Base-by-base conservation (phyloP, 2,329 filamentous ascomycete species). In the Botrytis fabae region DNA sequence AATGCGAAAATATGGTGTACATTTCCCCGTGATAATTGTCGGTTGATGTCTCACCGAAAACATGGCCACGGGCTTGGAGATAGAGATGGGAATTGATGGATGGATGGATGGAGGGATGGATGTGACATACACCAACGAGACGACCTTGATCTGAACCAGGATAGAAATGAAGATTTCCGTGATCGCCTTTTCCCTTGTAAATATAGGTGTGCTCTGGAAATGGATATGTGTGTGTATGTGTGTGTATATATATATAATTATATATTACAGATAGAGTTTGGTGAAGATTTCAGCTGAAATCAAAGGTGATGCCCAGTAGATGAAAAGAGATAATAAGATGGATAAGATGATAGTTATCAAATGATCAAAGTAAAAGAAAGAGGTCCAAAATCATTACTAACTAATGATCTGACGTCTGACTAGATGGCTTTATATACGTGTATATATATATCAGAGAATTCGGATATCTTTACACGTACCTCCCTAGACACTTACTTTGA, bases 11-110 rank as follows among this genome's bases (percentile, higher is more conserved):
- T 28, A 25, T 8, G 22, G 48, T 69, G 38, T n/a, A 5, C 44
- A 18, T 32, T 54, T 71, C 18, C 18, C 38, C 16, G 44, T 51
- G 44, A 65, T 32, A 9, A 66, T 66, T 18, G n/a, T 57, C 12
- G 70, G 61, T 65, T 64, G 70, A 66, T 59, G 38, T 71, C 46
- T 66, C 46, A 54, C 46, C 20, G 60, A 71, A 44, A 66, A 66
- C 70, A 71, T 66, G 61, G 60, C 46, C 20, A 35, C 4, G n/a
- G n/a, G n/a, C 46, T 61, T 28, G 18, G 54, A 28, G 25, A 60
- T 46, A 42, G 54, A 28, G 25, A 60, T 69, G 46, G 40, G 42
- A 16, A 51, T 38, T 40, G 63, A 66, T 51, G 63, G 48, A 48
- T 20, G 63, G 48, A 48, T 20, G n/a, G 54, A 28, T 10, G 54